Conservation (phyloP, 306 rosid genomes). For the Morella rubra region DNA sequence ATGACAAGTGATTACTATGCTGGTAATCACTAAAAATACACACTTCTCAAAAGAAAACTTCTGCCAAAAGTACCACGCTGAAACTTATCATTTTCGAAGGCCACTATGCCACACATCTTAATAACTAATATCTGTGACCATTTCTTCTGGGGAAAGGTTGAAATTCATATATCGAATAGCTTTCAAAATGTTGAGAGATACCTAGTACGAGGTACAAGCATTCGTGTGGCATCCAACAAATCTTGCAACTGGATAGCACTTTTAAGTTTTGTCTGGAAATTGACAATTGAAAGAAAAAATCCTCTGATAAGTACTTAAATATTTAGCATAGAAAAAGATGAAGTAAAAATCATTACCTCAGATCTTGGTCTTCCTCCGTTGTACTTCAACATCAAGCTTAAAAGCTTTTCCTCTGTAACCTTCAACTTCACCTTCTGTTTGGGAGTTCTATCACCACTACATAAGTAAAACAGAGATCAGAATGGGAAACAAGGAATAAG, state of each 20-base stretch:
- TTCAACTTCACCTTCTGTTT: conserved; percentile 96
- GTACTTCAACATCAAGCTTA: conserved; percentile 86
- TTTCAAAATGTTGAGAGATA: conserved; percentile 28
- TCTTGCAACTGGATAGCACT: conserved; percentile 98
- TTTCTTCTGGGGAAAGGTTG: neutral
- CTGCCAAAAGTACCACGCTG: neutral
- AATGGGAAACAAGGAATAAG: conserved; percentile 21
- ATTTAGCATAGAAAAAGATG: conserved; percentile 13
- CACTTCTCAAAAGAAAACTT: neutral
- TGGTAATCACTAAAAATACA: neutral
- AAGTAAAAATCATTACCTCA: conserved; percentile 53
- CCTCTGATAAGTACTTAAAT: conserved; percentile 19
- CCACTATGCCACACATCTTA: neutral
- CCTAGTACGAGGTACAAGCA: conserved; percentile 91
- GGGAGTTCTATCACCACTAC: conserved; percentile 99
- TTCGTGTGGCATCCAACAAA: conserved; percentile 92
- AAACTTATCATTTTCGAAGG: neutral
- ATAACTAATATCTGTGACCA: neutral
- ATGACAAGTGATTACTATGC: neutral
- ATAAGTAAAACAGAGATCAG: conserved; percentile 32
- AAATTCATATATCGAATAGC: neutral
- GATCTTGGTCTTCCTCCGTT: conserved; percentile 92
- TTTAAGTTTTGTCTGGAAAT: conserved; percentile 85
- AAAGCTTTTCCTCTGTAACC: conserved; percentile 91
- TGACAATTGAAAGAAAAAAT: conserved; percentile 24